Base-by-base conservation (phyloP, 1,139 yeast genomes). In the Sugiyamaella castrensis region DNA sequence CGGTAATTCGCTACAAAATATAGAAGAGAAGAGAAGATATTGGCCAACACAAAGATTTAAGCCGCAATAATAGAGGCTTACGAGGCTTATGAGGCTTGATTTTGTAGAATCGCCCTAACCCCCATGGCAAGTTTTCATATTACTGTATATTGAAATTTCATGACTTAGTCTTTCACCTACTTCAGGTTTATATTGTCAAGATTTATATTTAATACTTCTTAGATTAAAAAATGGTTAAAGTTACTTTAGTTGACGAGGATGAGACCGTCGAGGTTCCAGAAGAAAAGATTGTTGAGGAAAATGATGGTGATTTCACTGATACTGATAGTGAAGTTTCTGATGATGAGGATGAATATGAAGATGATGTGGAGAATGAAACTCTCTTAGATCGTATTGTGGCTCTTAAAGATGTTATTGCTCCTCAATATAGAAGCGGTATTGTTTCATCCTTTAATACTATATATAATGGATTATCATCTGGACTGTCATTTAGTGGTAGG, bases 321-420 rank as follows among this genome's bases (percentile, higher is more conserved):
- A 64, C 64, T 37, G 65, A 64, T 37, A 67, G 64, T 56, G 66
- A 60, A 34, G 63, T 58, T 31, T 62, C 67, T n/a, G 68, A 65
- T 30, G 80, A 79, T 51, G 84, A 78, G 49, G 86, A 80, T 47
- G 95, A 86, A 57, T 19, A 19, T 5, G 49, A 46, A 15, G 88
- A 84, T 58, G 92, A 84, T 65, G 73, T 82, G 60, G 86, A 82
- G 62, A 80, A 82, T 63, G 98, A 92, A 74, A 84, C 97, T 40
- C 61, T 94, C 34, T 71, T 76, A 55, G 98, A 92, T 61, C 85
- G 99, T 76, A 70, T 92, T 57, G 80, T 80, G 55, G 98, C 99
- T 47, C 79, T 92, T 62, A 88, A 83, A 71, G 98, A 92, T 67
- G 87, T 91, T 53, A 75, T 92, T 53, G 88, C 97, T 39, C 98